A percentile compares a stretch with the other conserved stretches of the same genome.
Conservation (phyloP, 2,329 filamentous ascomycete species). For the Bipolaris zeicola region DNA sequence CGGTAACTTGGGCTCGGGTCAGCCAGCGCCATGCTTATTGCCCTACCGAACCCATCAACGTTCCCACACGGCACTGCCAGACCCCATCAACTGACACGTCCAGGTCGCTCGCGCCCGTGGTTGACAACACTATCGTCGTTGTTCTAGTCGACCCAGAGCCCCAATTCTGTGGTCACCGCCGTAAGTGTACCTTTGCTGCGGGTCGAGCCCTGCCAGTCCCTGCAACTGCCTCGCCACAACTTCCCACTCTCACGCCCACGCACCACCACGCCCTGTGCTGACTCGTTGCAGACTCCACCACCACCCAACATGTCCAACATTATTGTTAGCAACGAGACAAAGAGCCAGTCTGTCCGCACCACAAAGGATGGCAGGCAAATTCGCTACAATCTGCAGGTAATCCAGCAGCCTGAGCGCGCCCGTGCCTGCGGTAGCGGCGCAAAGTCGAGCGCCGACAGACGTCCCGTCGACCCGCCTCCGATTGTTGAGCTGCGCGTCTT, state of each 20-base stretch:
- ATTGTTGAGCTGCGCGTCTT: conserved; percentile 90
- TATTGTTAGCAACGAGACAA: conserved; percentile 62
- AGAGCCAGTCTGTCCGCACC: conserved; percentile 58
- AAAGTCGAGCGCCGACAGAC: conserved; percentile 81
- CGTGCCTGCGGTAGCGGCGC: conserved; percentile 93
- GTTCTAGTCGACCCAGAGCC: conserved; percentile 10
- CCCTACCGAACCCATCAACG: conserved; percentile 19
- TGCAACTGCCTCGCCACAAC: conserved; percentile 12
- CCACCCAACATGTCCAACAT: conserved; percentile 49
- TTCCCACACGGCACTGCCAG: conserved; percentile 7
- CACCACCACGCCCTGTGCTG: conserved; percentile 18
- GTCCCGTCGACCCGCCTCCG: conserved; percentile 91
- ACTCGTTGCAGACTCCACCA: conserved; percentile 16
- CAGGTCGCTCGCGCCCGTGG: conserved; percentile 21
- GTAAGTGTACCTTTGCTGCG: conserved; percentile 23
- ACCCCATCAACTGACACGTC: conserved; percentile 13
- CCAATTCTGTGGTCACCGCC: conserved; percentile 6
- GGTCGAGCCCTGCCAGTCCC: conserved; percentile 14
- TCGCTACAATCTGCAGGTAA: conserved; percentile 81
- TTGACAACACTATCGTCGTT: conserved; percentile 14
- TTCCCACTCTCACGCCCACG: background rate
- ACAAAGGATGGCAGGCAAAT: conserved; percentile 78
- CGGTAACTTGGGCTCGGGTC: conserved; percentile 18
- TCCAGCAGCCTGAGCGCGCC: conserved; percentile 93
- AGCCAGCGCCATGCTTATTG: conserved; percentile 18